Evolutionary conservation across 805 yeast species (phyloP), one percentile per base, ranked within the genome.

Genomic region (Starmera caribaea): DNA sequence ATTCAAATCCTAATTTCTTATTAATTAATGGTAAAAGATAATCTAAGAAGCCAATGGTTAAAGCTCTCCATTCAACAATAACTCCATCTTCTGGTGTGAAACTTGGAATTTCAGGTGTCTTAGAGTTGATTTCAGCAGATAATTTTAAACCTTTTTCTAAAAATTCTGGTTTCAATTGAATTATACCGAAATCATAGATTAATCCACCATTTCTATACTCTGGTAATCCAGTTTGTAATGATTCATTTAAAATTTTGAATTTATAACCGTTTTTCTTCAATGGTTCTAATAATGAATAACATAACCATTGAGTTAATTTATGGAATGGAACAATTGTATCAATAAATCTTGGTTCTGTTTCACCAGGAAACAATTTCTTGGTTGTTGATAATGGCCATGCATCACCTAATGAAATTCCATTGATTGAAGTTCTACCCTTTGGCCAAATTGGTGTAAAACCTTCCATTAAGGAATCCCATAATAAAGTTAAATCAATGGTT

Each of bases 191-290:
- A 53, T 78, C 85, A 32, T 74, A 71, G 50, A 78, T 65, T 28
- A 78, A 56, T 0, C 85, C 85, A 35, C 84, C 85, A 43, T 78
- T 78, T 50, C 85, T 69, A 47, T 90, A 87, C 60, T 92, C 99
- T 2, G 81, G 90, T 34, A 92, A 76, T 38, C 97, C 72, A 10
- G 90, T 94, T 53, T 88, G 86, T 35, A 90, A 69, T 0, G 95
- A 90, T 57, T 89, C 89, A 13, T 74, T 71, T 14, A 76, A 57
- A 3, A 57, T 65, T 50, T 84, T 83, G 53, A 88, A 64, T 37
- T 70, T 65, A 39, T 65, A 56, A 4, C 76, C 79, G 42, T 57
- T 69, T 14, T 60, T 55, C 38, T 61, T 63, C 35, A 79, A 57
- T 7, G 82, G 83, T 12, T 68, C 65, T 15, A 78, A 51, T 38